A percentile compares a stretch with the other conserved stretches of the same genome.
These are phyloP conservation scores for Umbilicaria muhlenbergii DNA, from an alignment of 495 filamentous ascomycete species.

Conservation along the genomic window DNA sequence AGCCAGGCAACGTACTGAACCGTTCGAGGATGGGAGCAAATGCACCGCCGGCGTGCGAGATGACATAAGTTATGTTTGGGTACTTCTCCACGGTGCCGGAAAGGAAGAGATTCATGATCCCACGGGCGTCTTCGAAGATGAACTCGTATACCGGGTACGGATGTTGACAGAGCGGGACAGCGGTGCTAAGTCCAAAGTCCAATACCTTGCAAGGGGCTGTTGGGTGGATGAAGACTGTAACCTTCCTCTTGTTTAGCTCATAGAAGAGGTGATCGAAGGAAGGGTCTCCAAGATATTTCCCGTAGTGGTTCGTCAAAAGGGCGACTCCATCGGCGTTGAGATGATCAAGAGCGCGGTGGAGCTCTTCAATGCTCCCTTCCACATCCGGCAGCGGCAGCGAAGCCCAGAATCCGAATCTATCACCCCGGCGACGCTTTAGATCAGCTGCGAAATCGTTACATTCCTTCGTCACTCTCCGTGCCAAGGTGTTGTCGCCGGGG, in stretches of 20 bases:
- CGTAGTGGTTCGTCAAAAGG: conserved; percentile 32
- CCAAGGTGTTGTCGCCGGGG: conserved; percentile 17
- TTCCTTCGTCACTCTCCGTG: conserved; percentile 16
- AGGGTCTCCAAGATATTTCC: conserved; percentile 33
- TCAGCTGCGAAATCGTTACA: conserved; percentile 26
- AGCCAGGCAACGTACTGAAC: conserved; percentile 19
- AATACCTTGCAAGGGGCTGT: conserved; percentile 19
- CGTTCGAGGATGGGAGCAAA: conserved; percentile 30
- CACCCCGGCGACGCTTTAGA: conserved; percentile 20
- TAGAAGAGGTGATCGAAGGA: conserved; percentile 25
- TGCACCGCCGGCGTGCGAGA: conserved; percentile 32
- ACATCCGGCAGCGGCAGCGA: conserved; percentile 34
- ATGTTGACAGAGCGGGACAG: conserved; percentile 18
- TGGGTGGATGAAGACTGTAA: conserved; percentile 37
- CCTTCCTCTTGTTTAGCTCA: conserved; percentile 18
- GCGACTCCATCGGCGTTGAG: conserved; percentile 32
- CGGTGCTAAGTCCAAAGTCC: not conserved
- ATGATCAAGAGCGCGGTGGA: conserved; percentile 23
- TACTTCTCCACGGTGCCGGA: conserved; percentile 27
- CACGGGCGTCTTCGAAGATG: conserved; percentile 36
- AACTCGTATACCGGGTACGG: conserved; percentile 38
- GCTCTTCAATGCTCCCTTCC: conserved; percentile 25
- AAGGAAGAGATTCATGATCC: conserved; percentile 31
- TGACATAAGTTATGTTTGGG: conserved; percentile 28
- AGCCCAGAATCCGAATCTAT: conserved; percentile 32